These are phyloP conservation scores for Ettlia oleoabundans DNA, from an alignment of 139 green algal genomes.

Conservation along the genomic window DNA sequence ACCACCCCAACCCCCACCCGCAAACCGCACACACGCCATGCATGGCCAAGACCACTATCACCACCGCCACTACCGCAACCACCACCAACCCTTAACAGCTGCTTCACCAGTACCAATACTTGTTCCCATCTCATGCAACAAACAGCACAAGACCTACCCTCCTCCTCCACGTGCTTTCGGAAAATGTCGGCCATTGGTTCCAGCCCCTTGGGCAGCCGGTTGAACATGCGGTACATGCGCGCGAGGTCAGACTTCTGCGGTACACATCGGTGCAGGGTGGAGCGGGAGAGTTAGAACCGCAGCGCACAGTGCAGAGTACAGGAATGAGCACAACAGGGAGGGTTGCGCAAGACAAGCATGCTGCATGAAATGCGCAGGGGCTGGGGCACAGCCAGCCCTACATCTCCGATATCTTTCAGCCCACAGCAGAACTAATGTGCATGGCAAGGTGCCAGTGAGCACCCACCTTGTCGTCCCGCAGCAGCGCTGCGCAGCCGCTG, in stretches of 20 bases:
- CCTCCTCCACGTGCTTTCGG: slow-evolving; percentile 91
- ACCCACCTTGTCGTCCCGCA: slow-evolving; percentile 93
- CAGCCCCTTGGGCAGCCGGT: slow-evolving; percentile 89
- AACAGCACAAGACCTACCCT: slow-evolving; percentile 72
- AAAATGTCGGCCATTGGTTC: slow-evolving; percentile 94
- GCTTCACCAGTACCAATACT: not conserved
- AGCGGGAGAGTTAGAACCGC: not conserved
- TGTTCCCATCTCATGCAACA: too few species aligned
- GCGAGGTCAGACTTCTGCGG: slow-evolving; percentile 88
- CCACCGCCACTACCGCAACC: too few species aligned
- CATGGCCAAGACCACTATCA: too few species aligned
- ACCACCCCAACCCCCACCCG: too few species aligned
- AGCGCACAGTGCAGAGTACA: not conserved
- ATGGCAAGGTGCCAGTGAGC: not conserved
- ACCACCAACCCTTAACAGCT: too few species aligned
- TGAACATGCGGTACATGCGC: slow-evolving; percentile 98
- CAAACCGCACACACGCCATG: too few species aligned
- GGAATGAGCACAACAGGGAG: not conserved
- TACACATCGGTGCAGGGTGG: not conserved
- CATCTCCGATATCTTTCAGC: too few species aligned
- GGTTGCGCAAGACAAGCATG: too few species aligned
- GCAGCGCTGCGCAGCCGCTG: slow-evolving; percentile 84
- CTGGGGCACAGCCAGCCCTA: not conserved
- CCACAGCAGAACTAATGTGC: not conserved
- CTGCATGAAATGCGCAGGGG: too few species aligned